Evolutionary conservation across 1,284 basidiomycete species (phyloP), one percentile per base, ranked within the genome.

Genomic region (Leccinum subatratum): DNA sequence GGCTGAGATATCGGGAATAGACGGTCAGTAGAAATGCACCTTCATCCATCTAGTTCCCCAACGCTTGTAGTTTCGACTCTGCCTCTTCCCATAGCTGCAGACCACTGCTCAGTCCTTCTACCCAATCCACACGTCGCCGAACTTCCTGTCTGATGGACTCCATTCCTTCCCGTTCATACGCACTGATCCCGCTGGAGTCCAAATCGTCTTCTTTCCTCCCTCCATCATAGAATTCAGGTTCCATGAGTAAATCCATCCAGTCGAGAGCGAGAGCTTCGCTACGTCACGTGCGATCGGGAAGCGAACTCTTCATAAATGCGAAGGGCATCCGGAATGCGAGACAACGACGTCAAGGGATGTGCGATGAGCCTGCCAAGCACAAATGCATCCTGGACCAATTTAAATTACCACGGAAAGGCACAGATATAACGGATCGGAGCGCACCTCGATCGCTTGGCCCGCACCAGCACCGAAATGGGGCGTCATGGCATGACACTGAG

Each of bases 311-410:
- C 71, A 42, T 79, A 80, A 5, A 79, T 72, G 3, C 64, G 61
- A 6, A 80, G 72, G 2, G 70, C 73, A 1, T 69, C 69, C 9
- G 67, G 65, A 14, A 72, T 64, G 16, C 63, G 73, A 5, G 67
- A 45, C 14, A 64, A 67, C 6, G 72, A 71, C 3, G 70, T 66
- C 1, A 70, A 68, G 2, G 70, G 72, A 56, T 76, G 72, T 1
- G 76, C 71, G 28, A 80, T 72, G 4, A 78, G 70, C 7, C 76
- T 71, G 4, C 74, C 76, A 16, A 80, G 73, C 2, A 80, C 68
- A 58, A 71, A 78, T 1, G 77, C 79, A 61, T 80, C 79, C 77
- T 80, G 60, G n/a, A 59, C 25, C 6, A 28, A 51, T 22, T 6
- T 51, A 12, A 25, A 25, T 25, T 20, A 51, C 48, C 3, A 22